These are phyloP conservation scores for Orbilia quercus DNA, from an alignment of 2,329 filamentous ascomycete genomes.

Conservation along the genomic window DNA sequence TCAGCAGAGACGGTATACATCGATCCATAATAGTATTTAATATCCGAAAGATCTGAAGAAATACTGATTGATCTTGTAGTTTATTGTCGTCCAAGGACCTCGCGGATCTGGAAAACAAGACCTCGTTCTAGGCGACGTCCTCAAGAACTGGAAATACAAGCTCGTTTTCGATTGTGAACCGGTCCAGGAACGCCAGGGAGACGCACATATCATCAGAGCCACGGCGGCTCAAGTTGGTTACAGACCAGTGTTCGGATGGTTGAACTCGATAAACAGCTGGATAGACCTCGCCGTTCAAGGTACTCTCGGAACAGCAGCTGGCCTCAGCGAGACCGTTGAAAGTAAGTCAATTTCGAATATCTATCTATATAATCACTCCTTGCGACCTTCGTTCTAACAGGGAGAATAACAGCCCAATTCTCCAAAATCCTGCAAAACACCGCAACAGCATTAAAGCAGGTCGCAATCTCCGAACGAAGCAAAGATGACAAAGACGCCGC, in stretches of 20 bases:
- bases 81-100: conserved; percentile 82
- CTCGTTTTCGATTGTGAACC: conserved; percentile 92
- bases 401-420: conserved; percentile 65
- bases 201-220: conserved; percentile 83
- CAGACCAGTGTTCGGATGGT: conserved; percentile 92
- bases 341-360: conserved; percentile 56
- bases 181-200: conserved; percentile 88
- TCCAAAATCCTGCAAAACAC: conserved; percentile 70
- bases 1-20: conserved; percentile 80
- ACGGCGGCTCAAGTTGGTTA: conserved; percentile 88
- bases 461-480: conserved; percentile 67
- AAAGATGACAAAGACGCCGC: conserved; percentile 67
- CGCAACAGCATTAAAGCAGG: conserved; percentile 66
- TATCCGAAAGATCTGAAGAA: not conserved
- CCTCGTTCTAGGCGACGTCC: conserved; percentile 83
- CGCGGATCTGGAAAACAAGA: conserved; percentile 91
- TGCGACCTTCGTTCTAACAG: conserved; percentile 1
- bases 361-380: not conserved
- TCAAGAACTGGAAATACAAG: conserved; percentile 80
- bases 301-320: conserved; percentile 68
- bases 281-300: conserved; percentile 92
- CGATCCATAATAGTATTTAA: conserved; percentile 61
- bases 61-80: conserved; percentile 21
- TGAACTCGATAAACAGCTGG: conserved; percentile 92
- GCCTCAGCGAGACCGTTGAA: conserved; percentile 69